Evolutionary conservation across 306 rosid genomes (phyloP).

Genomic region (Cajanus cajan): DNA sequence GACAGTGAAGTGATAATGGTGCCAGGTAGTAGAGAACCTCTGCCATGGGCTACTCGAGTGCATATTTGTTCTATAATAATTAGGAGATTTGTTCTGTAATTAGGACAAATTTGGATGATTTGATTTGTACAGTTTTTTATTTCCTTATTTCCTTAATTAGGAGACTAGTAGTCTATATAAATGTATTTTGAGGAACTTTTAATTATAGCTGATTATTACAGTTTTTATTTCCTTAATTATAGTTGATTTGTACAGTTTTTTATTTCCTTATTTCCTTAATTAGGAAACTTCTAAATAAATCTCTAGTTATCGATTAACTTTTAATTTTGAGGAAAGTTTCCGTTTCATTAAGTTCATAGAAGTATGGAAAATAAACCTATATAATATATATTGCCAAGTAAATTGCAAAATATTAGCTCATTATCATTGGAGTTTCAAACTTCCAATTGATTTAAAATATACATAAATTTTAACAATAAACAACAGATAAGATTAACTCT

Average conservation of each 20-base stretch:
- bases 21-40: slow-evolving; percentile 66
- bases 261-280: no score
- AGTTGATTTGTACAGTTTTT: no score
- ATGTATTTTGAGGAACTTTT: no score
- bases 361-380: slow-evolving; percentile 7
- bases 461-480: slow-evolving; percentile 14
- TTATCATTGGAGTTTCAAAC: slow-evolving; percentile 15
- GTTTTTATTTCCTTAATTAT: no score
- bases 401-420: neutral
- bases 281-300: neutral
- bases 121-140: no score
- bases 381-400: neutral
- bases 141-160: no score
- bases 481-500: slow-evolving; percentile 2
- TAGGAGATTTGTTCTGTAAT: no score
- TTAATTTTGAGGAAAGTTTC: neutral
- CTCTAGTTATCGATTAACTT: slow-evolving; percentile 2
- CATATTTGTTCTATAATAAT: no score
- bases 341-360: neutral
- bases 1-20: slow-evolving; percentile 20
- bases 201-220: no score
- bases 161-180: no score
- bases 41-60: slow-evolving; percentile 81
- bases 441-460: slow-evolving; percentile 8
- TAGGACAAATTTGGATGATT: no score